phyloP scores from a whole-genome alignment of 495 filamentous ascomycete genomes.

The Penicillium coffeae region DNA sequence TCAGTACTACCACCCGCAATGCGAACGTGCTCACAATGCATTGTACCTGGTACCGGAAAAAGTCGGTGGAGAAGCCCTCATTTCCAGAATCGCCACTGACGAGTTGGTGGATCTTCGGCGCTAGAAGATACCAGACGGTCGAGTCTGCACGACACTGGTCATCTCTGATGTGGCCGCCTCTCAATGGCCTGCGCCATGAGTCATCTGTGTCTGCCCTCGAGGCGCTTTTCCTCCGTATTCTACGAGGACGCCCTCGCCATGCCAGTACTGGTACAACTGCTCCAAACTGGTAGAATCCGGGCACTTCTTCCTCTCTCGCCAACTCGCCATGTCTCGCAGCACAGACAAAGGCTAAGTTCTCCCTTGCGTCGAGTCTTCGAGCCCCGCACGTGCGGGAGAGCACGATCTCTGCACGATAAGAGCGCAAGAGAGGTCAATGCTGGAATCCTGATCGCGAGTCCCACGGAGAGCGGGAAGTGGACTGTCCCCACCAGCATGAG shows the following conservation, averaged over 20 bases:
- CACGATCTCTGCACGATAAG: neutral
- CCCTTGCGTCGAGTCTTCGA: constrained; percentile 14
- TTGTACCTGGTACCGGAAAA: constrained; percentile 20
- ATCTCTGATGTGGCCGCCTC: constrained; percentile 14
- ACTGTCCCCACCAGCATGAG: too few relatives aligned
- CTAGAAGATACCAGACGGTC: neutral
- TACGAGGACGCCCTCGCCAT: too few relatives aligned
- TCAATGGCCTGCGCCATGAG: constrained; percentile 12
- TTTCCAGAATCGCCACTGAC: constrained; percentile 15
- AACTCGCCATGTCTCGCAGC: constrained; percentile 23
- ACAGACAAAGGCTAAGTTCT: constrained; percentile 16
- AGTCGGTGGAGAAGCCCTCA: constrained; percentile 25
- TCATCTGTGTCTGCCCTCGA: neutral
- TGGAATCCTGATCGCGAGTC: neutral
- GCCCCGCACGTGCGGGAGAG: constrained; percentile 8
- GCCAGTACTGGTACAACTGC: neutral
- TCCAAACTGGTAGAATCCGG: neutral
- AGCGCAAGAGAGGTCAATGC: constrained; percentile 2
- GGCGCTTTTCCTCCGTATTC: too few relatives aligned
- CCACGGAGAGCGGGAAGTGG: neutral
- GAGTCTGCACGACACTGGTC: neutral
- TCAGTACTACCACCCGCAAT: too few relatives aligned
- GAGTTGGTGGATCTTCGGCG: constrained; percentile 1
- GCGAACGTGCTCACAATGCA: constrained; percentile 14
- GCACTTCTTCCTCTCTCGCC: constrained; percentile 6